Base-by-base conservation (phyloP, 1,139 yeast genomes). In the Pichia sp. region DNA sequence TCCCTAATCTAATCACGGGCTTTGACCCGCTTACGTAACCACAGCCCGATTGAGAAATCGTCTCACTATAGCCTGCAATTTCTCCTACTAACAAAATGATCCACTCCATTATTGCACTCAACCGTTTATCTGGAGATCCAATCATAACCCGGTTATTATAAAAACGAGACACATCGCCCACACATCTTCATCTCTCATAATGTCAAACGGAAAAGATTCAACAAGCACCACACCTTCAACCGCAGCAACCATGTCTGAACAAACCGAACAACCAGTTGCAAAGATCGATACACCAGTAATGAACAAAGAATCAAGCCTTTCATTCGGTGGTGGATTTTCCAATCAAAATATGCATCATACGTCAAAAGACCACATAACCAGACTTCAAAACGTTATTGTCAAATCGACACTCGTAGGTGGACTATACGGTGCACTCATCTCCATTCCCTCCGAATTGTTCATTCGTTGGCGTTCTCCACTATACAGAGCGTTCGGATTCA, bases 391-490 rank as follows among this genome's bases (percentile, higher is more conserved):
- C 24, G 59, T 63, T 34, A 63, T 65, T 11, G 14, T 58, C 4
- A 57, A 59, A 41, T 59, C 67, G 4, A 63, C 63, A 4, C 44
- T 63, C 12, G 52, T 56, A 14, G 69, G 68, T 20, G 68, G 61
- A 5, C 49, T 65, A 17, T 66, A 65, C 41, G 69, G 68, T 15
- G 67, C 68, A 1, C 48, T 65, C 44, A 54, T 66, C 27, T 62
- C 68, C 9, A 59, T 65, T 18, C 69, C 68, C 1, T 56, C 67
- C 3, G 68, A 65, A 44, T 46, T 65, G 24, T 34, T 66, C 2
- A 50, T 66, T 5, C 53, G 66, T 38, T 65, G 68, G 69, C 55
- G 62, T 38, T 66, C 67, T 1, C 68, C 68, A 14, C 52, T 60
- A 20, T 66, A 63, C 47, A 54, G 69, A 47, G 63, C 66, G 18